A percentile compares a stretch with the other conserved stretches of the same genome.
Conservation (phyloP, 208 protist species). For the Trichomonas gallinae region DNA sequence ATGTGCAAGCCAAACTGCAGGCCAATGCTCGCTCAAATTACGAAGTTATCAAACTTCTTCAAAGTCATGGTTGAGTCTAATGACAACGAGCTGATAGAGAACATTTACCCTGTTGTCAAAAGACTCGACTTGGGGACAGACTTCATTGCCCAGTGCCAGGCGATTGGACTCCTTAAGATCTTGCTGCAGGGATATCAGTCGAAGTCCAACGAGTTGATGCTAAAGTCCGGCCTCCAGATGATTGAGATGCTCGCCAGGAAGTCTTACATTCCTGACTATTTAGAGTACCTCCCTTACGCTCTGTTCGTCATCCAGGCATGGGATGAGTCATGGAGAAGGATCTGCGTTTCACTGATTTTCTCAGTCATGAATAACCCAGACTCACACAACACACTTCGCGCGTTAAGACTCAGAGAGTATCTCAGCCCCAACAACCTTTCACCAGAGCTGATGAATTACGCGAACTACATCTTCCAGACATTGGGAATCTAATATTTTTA, state of each 20-base stretch:
- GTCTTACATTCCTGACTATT: background rate
- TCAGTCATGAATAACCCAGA: background rate
- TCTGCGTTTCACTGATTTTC: background rate
- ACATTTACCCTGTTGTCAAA: background rate
- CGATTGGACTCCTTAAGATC: background rate
- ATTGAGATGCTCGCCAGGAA: background rate
- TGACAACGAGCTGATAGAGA: background rate
- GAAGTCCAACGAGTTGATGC: background rate
- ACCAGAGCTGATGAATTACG: background rate
- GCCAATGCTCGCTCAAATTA: background rate
- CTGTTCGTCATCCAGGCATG: background rate
- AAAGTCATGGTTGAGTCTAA: background rate
- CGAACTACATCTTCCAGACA: background rate
- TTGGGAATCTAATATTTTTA: background rate
- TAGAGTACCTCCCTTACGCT: background rate
- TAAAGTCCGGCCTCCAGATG: background rate
- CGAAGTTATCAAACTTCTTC: background rate
- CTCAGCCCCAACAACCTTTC: background rate
- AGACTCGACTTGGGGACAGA: background rate
- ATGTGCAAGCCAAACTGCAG: background rate
- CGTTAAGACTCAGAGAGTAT: background rate
- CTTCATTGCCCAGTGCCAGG: background rate
- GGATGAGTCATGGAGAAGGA: background rate
- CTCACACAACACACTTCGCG: background rate
- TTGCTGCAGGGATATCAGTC: background rate